Base-by-base conservation (phyloP, 495 filamentous ascomycete species). In the Penicillium manginii region DNA sequence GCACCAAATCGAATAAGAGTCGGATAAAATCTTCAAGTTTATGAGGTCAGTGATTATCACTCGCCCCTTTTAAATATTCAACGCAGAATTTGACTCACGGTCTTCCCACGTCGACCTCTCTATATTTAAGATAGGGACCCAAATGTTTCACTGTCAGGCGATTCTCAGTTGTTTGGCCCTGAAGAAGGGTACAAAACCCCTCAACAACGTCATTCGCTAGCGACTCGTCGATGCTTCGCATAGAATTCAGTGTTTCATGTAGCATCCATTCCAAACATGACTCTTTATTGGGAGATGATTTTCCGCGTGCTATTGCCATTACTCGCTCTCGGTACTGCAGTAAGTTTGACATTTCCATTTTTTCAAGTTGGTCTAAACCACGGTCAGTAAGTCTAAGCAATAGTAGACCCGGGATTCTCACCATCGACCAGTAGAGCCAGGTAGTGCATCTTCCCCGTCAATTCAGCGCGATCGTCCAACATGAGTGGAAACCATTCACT, bases 1-100 rank as follows among this genome's bases (percentile, higher is more conserved):
- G 62, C 62, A 12, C 62, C 51, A 46, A 63, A 68, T 52, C 62
- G 52, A 15, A 68, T 65, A 10, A 68, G 63, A 4, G 59, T 40
- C n/a, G 65, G 37, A 50, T 65, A 68, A 33, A 68, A 62, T 15
- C 65, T 68, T 23, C 15, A n/a, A n/a, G n/a, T n/a, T n/a, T n/a
- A 37, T 37, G 35, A 10, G 4, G 35, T n/a, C 12, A 37, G 26
- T n/a, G n/a, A 33, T 33, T 33, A 11, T 33, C 35, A 37, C 12
- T 37, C 9, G 15, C 11, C 35, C 7, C 2, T 47, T 14, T 23
- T 17, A 8, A 8, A 7, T 22, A 40, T 10, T 52, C 23, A 2
- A 12, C 12, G 3, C 7, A 2, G 2, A 10, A 17, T 15, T 11
- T 42, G 17, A 57, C 63, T 31, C 23, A 68, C 65, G 59, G 17